A percentile compares a stretch with the other conserved stretches of the same genome.
Conservation (phyloP, 371 early-diverging fungal genomes). For the Haplosporangium sp. region DNA sequence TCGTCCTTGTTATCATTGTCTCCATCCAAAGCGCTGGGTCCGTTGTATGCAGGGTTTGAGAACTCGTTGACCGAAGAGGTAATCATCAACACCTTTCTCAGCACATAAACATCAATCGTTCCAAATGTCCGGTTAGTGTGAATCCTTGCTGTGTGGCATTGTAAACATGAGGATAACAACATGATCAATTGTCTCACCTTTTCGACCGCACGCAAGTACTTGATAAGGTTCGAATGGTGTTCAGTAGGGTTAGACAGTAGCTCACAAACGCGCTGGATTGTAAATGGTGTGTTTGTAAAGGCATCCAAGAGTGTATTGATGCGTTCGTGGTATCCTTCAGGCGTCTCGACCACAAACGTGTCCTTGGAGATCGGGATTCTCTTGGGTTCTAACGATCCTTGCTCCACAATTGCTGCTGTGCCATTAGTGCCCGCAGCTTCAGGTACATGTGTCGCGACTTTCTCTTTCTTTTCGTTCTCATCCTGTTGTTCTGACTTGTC, state of each 20-base stretch:
- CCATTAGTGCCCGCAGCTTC: background rate
- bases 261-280: slow-evolving; percentile 70
- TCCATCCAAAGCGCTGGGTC: slow-evolving; percentile 48
- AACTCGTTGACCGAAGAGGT: slow-evolving; percentile 51
- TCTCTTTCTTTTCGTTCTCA: background rate
- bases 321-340: slow-evolving; percentile 38
- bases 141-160: background rate
- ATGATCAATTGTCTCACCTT: slow-evolving; percentile 54
- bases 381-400: background rate
- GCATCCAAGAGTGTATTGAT: slow-evolving; percentile 31
- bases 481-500: background rate
- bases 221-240: slow-evolving; percentile 64
- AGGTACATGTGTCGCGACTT: background rate
- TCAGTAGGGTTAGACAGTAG: slow-evolving; percentile 59
- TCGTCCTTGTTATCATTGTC: slow-evolving; percentile 1
- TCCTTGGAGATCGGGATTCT: slow-evolving; percentile 44
- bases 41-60: slow-evolving; percentile 46
- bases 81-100: slow-evolving; percentile 42
- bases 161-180: background rate
- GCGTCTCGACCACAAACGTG: slow-evolving; percentile 40
- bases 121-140: background rate
- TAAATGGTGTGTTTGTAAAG: slow-evolving; percentile 62
- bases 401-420: slow-evolving; percentile 7
- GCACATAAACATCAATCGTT: background rate
- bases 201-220: slow-evolving; percentile 69